Evolutionary conservation across 495 filamentous ascomycete species (phyloP).

Genomic region (Penicillium canariense): DNA sequence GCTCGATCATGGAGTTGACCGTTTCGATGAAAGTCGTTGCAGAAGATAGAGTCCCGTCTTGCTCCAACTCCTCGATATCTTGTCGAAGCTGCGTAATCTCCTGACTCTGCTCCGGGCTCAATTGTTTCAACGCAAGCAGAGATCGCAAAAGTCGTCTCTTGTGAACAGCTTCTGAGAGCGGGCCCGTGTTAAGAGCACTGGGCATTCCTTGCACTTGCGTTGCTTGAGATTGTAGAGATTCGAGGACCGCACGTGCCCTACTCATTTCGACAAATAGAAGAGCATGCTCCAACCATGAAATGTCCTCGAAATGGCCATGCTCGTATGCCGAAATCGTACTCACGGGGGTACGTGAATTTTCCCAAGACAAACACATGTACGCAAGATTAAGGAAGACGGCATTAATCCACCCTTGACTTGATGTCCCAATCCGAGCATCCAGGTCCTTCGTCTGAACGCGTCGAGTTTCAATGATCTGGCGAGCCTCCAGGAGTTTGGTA

Average conservation of each 20-base stretch:
- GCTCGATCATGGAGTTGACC: slow-evolving; percentile 18
- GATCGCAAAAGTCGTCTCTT: slow-evolving; percentile 23
- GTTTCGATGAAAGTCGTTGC: slow-evolving; percentile 24
- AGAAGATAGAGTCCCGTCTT: slow-evolving; percentile 19
- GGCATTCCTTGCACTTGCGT: not conserved
- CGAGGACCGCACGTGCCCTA: slow-evolving; percentile 24
- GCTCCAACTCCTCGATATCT: slow-evolving; percentile 20
- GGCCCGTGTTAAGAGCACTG: not conserved
- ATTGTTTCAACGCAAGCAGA: slow-evolving; percentile 10
- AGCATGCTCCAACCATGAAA: slow-evolving; percentile 27
- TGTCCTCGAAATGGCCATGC: slow-evolving; percentile 18
- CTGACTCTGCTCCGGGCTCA: slow-evolving; percentile 18
- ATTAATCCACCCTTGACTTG: slow-evolving; percentile 2
- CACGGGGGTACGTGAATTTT: not conserved
- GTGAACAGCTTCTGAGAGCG: slow-evolving; percentile 22
- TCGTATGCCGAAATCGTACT: slow-evolving; percentile 9
- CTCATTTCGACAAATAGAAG: slow-evolving; percentile 26
- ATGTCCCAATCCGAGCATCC: slow-evolving; percentile 20
- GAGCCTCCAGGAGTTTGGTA: slow-evolving; percentile 18
- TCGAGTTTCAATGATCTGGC: slow-evolving; percentile 15
- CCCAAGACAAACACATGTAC: slow-evolving; percentile 14
- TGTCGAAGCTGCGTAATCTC: slow-evolving; percentile 16
- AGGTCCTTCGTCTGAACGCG: slow-evolving; percentile 19
- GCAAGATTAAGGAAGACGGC: slow-evolving; percentile 24
- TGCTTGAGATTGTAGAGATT: slow-evolving; percentile 18